Base-by-base conservation (phyloP, 208 protist species). In the Angomonas deanei region DNA sequence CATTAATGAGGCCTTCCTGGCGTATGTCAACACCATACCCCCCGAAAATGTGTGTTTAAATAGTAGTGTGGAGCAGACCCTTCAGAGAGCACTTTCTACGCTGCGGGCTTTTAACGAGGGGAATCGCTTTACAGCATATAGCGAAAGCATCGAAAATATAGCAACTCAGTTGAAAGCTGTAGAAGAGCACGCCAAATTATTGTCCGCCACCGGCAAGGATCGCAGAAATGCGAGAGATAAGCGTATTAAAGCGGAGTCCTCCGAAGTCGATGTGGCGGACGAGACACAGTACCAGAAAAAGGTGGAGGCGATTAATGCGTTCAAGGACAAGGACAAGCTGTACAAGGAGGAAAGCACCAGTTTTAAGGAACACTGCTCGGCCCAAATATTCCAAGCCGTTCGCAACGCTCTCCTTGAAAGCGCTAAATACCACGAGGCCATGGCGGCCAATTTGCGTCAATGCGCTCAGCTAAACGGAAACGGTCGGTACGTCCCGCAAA, bases 61-160 rank as follows among this genome's bases (percentile, higher is more conserved):
- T 24, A n/a, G 28, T 2, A 23, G 26, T 2, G 54, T 62, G 13
- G 39, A 30, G 31, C 33, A 62, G 38, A 56, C 19, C 24, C 39
- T 15, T 38, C 23, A n/a, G 46, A 54, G 15, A 46, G 32, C 47
- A n/a, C 8, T 26, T 5, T 6, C n/a, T 11, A 31, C 34, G 3
- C 30, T 62, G 15, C 64, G 61, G 17, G 31, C 52, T 8, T 69
- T 69, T 31, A n/a, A 55, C 26, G 54, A 69, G 31, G 57, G 54
- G 15, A 62, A 32, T 2, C 27, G 38, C 21, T 54, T 62, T 24
- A 49, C 48, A 13, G 54, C 34, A 15, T 69, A 56, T 38, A 62
- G 42, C n/a, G 21, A 28, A 1, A 32, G 39, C 0, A 47, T 69
- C 33, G 23, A n/a, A 6, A 8, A 47, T 27, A 6, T 61, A 5